These are phyloP conservation scores for Saturnispora halmiae DNA, from an alignment of 805 yeast genomes.

Conservation along the genomic window DNA sequence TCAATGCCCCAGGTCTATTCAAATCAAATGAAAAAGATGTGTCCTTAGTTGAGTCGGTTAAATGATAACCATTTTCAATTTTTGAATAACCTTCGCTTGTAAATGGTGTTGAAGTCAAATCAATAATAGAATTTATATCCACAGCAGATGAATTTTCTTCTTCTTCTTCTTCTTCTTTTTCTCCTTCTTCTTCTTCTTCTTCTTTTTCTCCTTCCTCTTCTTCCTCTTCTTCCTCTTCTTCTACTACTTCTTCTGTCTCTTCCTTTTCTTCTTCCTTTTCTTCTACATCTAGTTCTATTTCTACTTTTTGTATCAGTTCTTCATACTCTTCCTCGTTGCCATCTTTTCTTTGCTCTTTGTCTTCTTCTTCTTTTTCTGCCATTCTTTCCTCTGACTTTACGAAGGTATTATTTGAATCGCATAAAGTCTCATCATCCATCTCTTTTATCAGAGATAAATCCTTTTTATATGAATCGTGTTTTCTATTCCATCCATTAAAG, in stretches of 20 bases:
- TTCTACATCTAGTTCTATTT: neutral
- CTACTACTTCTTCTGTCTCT: neutral
- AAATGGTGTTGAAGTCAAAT: neutral
- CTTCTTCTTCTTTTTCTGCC: neutral
- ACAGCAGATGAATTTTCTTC: no score
- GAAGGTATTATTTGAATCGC: neutral
- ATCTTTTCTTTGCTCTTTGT: no score
- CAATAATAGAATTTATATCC: no score
- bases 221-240: neutral
- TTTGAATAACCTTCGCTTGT: neutral
- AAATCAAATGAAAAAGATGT: constrained; percentile 5
- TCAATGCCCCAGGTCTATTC: constrained; percentile 10
- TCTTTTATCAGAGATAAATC: constrained; percentile 12
- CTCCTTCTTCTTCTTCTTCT: no score
- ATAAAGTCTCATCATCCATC: constrained; percentile 9
- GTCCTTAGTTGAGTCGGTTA: neutral
- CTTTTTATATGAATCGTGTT: neutral
- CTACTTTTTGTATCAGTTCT: neutral
- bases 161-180: no score
- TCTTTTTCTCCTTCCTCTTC: no score
- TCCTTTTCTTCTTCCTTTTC: neutral
- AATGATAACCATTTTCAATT: neutral
- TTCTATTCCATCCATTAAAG: neutral
- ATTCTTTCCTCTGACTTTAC: neutral
- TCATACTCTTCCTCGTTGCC: no score